Evolutionary conservation across 192 early-diverging fungal species (phyloP).

Genomic region (Phycomyces blakesleeanus): DNA sequence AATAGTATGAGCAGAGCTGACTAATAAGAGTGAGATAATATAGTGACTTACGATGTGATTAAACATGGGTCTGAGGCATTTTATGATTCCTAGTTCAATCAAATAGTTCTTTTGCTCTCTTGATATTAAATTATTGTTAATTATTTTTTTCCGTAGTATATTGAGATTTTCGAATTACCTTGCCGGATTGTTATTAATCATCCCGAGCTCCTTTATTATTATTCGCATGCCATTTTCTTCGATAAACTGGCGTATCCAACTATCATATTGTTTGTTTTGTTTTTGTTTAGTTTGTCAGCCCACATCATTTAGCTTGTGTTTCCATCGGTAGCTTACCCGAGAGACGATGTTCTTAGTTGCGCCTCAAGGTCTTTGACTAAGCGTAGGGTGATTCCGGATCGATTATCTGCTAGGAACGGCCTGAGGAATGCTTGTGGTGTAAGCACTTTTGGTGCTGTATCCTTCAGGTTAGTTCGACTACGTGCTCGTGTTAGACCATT

Average conservation of each 20-base stretch:
- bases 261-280: conserved; percentile 21
- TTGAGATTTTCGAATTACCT: conserved; percentile 43
- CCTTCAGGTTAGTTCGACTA: conserved; percentile 2
- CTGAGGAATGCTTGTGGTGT: conserved; percentile 1
- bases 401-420: conserved; percentile 1
- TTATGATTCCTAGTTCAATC: conserved; percentile 76
- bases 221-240: conserved; percentile 67
- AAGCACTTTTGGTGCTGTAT: not conserved
- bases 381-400: conserved; percentile 10
- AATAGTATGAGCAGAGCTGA: not conserved
- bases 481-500: not conserved
- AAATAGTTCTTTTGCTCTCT: conserved; percentile 55
- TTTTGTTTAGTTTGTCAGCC: no score
- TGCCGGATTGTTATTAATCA: conserved; percentile 47
- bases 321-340: not conserved
- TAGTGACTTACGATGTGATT: conserved; percentile 47
- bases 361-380: not conserved
- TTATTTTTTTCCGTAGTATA: not conserved
- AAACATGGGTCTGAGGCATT: conserved; percentile 68
- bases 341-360: not conserved
- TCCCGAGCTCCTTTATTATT: conserved; percentile 60
- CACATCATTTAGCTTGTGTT: not conserved
- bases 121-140: not conserved
- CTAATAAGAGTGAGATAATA: not conserved
- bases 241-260: conserved; percentile 74